phyloP scores from a whole-genome alignment of 305 asterid species.

The Fraxinus angustifolia region DNA sequence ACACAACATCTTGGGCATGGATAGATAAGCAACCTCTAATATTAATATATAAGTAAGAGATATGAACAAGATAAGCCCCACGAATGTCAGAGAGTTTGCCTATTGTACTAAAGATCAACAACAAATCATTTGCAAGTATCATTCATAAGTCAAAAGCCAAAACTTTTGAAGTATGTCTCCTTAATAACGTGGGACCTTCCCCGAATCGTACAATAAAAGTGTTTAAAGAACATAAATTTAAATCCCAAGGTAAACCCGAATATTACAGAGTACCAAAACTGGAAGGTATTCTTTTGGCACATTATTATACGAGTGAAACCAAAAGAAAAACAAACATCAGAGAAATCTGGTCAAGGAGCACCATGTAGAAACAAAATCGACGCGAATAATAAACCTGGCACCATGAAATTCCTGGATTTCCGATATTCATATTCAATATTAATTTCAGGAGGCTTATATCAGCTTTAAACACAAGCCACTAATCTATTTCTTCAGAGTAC shows the following conservation, averaged over 20 bases:
- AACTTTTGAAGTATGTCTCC: neutral
- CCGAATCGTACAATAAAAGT: neutral
- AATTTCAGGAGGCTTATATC: neutral
- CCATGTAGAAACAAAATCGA: neutral
- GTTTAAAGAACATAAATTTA: neutral
- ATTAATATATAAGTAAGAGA: neutral
- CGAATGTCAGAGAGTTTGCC: neutral
- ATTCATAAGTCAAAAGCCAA: neutral
- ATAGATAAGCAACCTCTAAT: neutral
- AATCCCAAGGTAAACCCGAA: neutral
- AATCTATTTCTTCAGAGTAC: neutral
- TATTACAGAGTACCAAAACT: neutral
- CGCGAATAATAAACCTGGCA: neutral
- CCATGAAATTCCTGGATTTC: neutral
- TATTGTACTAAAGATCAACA: neutral
- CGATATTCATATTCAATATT: neutral
- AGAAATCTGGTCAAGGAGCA: neutral
- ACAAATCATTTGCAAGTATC: neutral
- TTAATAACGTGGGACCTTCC: neutral
- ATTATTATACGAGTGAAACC: neutral
- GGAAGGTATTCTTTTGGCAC: neutral
- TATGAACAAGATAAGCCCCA: neutral
- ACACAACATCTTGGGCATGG: neutral
- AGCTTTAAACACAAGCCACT: neutral
- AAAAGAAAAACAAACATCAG: neutral